Conservation (phyloP, 1,284 basidiomycete species). For the Dichomitus squalens region DNA sequence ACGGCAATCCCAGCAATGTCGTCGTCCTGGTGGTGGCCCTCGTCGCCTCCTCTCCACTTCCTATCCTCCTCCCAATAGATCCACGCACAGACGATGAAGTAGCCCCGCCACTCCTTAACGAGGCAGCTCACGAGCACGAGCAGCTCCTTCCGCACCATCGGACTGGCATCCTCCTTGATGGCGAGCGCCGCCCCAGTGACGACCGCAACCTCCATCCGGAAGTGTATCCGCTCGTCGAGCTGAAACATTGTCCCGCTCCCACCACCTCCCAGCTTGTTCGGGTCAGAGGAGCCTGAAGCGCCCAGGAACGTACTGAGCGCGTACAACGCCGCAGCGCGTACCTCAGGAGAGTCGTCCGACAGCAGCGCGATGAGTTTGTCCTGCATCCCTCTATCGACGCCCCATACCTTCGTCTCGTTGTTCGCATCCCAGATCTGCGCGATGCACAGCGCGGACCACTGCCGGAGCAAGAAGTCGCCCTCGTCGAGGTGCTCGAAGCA, state of each 20-base stretch:
- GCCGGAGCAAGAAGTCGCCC: conserved; percentile 89
- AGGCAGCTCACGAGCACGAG: conserved; percentile 91
- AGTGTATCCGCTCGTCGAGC: conserved; percentile 79
- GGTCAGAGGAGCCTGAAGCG: conserved; percentile 75
- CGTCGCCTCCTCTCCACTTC: conserved; percentile 44
- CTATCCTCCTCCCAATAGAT: conserved; percentile 89
- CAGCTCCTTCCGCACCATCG: conserved; percentile 95
- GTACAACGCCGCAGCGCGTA: conserved; percentile 89
- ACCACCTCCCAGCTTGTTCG: conserved; percentile 74
- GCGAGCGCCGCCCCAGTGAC: conserved; percentile 78
- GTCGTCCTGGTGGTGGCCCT: conserved; percentile 53
- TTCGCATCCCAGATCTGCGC: conserved; percentile 95
- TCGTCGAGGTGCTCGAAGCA: conserved; percentile 88
- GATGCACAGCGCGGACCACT: conserved; percentile 95
- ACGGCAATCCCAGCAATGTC: conserved; percentile 72
- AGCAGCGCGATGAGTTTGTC: conserved; percentile 86
- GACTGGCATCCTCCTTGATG: conserved; percentile 92
- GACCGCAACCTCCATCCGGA: conserved; percentile 78
- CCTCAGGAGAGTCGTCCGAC: conserved; percentile 90
- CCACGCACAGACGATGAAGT: conserved; percentile 96
- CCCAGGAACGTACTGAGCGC: conserved; percentile 95
- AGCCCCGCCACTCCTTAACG: conserved; percentile 95
- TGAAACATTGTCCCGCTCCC: conserved; percentile 87
- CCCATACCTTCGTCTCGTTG: conserved; percentile 89
- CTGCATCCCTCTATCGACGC: conserved; percentile 82